phyloP scores from a whole-genome alignment of 108 stramenopile species.

The Cyclotella cryptica region DNA sequence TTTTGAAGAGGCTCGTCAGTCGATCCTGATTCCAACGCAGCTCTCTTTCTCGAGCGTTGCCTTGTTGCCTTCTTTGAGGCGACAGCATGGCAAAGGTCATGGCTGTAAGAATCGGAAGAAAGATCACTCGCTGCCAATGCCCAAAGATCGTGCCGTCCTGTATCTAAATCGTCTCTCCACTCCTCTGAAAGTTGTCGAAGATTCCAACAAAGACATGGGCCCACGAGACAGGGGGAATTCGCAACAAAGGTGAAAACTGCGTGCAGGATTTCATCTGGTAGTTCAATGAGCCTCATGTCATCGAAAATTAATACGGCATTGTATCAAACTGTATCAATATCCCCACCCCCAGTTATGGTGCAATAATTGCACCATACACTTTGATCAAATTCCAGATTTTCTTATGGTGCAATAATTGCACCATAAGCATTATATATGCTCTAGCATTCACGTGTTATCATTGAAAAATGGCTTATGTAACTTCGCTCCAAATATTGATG shows the following conservation, averaged over 20 bases:
- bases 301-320: too few species aligned
- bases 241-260: slow-evolving; percentile 39
- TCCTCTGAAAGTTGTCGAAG: slow-evolving; percentile 45
- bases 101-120: slow-evolving; percentile 31
- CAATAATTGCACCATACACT: too few species aligned
- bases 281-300: slow-evolving; percentile 16
- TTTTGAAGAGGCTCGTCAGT: neutral
- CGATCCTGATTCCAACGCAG: neutral
- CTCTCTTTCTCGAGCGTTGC: neutral
- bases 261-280: slow-evolving; percentile 55
- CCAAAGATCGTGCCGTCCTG: slow-evolving; percentile 36
- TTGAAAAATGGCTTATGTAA: too few species aligned
- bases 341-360: too few species aligned
- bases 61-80: neutral
- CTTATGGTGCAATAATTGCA: too few species aligned
- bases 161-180: slow-evolving; percentile 31
- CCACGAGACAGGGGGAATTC: slow-evolving; percentile 40
- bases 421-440: too few species aligned
- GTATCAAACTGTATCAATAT: too few species aligned
- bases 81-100: neutral
- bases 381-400: too few species aligned
- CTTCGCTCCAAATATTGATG: too few species aligned
- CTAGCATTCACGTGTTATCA: too few species aligned
- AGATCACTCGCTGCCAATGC: slow-evolving; percentile 37
- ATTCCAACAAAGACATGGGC: slow-evolving; percentile 42